Conservation (phyloP, 371 early-diverging fungal genomes). For the Gilbertella persicaria region DNA sequence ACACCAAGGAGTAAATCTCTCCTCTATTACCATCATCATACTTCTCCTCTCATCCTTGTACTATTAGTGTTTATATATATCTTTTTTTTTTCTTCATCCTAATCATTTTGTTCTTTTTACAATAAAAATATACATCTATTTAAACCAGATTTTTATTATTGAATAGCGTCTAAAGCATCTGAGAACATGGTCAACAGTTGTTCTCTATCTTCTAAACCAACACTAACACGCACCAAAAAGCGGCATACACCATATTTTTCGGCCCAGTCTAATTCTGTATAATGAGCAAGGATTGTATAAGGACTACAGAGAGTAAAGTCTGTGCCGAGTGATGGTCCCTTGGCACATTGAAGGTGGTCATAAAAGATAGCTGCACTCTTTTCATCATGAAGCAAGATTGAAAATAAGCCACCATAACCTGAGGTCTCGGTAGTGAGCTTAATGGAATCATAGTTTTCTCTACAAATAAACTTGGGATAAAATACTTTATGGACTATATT, state of each 20-base stretch:
- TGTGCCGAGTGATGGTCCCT: constrained; percentile 96
- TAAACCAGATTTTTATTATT: constrained; percentile 5
- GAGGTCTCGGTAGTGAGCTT: constrained; percentile 52
- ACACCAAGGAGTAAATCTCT: constrained; percentile 11
- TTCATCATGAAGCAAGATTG: constrained; percentile 69
- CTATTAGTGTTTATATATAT: constrained; percentile 3
- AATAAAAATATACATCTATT: not conserved
- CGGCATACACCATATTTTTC: constrained; percentile 77
- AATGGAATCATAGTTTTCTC: constrained; percentile 65
- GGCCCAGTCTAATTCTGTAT: constrained; percentile 92
- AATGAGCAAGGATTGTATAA: constrained; percentile 95
- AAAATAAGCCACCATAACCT: constrained; percentile 92
- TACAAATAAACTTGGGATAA: constrained; percentile 84
- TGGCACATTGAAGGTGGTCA: constrained; percentile 77
- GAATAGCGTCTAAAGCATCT: constrained; percentile 71
- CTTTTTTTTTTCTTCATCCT: not conserved
- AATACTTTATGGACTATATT: constrained; percentile 67
- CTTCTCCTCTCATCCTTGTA: not conserved
- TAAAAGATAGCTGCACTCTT: constrained; percentile 73
- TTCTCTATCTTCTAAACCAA: constrained; percentile 83
- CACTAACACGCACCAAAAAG: constrained; percentile 83
- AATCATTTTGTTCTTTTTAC: not conserved
- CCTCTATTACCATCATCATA: not conserved
- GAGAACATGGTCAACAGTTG: constrained; percentile 66
- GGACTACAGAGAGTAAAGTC: constrained; percentile 95